Base-by-base conservation (phyloP, 441 rosid species). In the Erodium moschatum region DNA sequence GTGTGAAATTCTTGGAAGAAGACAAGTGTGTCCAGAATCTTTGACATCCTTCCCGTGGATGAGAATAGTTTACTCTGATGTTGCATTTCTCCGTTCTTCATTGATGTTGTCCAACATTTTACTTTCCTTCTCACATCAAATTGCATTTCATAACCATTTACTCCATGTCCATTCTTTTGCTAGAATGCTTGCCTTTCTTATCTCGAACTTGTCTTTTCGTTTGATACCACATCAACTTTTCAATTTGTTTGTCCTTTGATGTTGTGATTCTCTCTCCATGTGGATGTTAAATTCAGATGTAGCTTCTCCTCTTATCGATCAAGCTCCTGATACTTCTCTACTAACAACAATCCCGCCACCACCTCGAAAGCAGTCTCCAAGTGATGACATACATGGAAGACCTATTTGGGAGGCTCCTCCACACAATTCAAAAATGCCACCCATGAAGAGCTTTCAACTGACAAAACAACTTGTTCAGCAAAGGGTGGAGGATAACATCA, bases 391-490 rank as follows among this genome's bases (percentile, higher is more conserved):
- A 66, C 35, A 62, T 54, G 66, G 69, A 52, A 79, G 79, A 67
- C 82, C 88, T 33, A 83, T 95, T n/a, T 91, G 99, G 99, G 83
- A 85, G 78, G 77, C 81, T 76, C 93, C 97, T 44, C 80, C 84
- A 20, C 70, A 54, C 5, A 79, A 76, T 71, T 79, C 87, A 44
- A 86, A 87, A 82, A 84, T 95, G 91, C 99, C 97, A 66, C 82
- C 96, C 48, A 69, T 90, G 60, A 81, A 85, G 77, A 68, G 82
- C 64, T 95, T 95, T 79, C 85, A 68, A 38, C 83, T 95, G 77
- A 90, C 89, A 5, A 89, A 91, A 76, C 77, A 85, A 69, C 73
- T 95, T 78, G 85, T 95, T 69, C 83, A 80, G 76, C 76, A 85
- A 75, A 84, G 97, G 80, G 97, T 77, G 27, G 78, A 85, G 75